Conservation (phyloP, 495 filamentous ascomycete species). For the Penicillium odoratum region DNA sequence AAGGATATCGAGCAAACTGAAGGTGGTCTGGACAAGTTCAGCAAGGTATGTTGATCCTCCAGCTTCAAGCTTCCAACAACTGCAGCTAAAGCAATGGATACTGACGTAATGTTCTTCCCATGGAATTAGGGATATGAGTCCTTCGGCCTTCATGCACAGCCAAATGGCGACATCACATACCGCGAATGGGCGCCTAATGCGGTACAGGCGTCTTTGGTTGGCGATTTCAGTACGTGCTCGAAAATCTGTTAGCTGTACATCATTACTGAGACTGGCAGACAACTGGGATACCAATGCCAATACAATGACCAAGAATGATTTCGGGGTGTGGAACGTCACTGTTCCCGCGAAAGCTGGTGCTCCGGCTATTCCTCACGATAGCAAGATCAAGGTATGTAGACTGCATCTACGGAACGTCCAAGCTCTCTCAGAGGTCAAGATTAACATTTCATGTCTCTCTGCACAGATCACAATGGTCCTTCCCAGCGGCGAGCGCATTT, state of each 20-base stretch:
- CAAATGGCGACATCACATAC: conserved; percentile 84
- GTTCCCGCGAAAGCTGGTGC: conserved; percentile 73
- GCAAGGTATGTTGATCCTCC: conserved; percentile 55
- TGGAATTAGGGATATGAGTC: conserved; percentile 66
- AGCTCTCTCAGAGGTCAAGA: background rate
- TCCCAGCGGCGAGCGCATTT: conserved; percentile 74
- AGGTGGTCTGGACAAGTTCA: conserved; percentile 91
- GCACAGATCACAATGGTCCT: conserved; percentile 80
- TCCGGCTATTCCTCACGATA: conserved; percentile 84
- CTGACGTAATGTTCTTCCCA: background rate
- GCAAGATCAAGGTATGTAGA: conserved; percentile 80
- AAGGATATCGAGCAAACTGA: conserved; percentile 77
- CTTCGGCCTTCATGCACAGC: conserved; percentile 77
- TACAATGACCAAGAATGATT: conserved; percentile 80
- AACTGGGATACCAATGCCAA: conserved; percentile 81
- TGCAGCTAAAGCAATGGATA: background rate
- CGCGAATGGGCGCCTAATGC: conserved; percentile 97
- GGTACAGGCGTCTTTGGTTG: conserved; percentile 78
- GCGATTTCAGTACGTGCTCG: conserved; percentile 82
- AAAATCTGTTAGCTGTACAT: conserved; percentile 8
- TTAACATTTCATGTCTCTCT: background rate
- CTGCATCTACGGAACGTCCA: background rate
- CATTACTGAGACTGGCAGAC: conserved; percentile 58
- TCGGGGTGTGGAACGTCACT: conserved; percentile 84
- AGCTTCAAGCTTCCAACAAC: background rate